phyloP scores from a whole-genome alignment of 106 monocot genomes.

The Iris macrosiphon region DNA sequence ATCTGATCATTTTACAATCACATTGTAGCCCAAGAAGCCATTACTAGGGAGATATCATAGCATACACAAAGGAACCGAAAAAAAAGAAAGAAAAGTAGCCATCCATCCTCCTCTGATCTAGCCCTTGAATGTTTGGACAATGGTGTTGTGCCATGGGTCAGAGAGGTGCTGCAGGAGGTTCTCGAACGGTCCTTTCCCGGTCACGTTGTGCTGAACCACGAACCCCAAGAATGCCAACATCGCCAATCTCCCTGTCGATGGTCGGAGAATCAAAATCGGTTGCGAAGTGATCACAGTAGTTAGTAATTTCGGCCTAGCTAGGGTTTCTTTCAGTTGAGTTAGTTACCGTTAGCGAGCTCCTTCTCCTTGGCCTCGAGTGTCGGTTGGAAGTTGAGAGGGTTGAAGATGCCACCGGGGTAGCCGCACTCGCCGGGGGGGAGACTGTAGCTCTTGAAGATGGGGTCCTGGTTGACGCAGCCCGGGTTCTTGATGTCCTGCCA shows the following conservation, averaged over 20 bases:
- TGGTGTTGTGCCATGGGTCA: constrained; percentile 90
- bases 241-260: constrained; percentile 67
- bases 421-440: constrained; percentile 69
- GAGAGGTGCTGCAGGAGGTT: constrained; percentile 72
- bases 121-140: constrained; percentile 55
- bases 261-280: no score
- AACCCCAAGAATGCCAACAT: constrained; percentile 81
- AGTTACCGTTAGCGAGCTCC: constrained; percentile 86
- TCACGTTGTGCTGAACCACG: constrained; percentile 62
- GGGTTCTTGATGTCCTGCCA: constrained; percentile 99
- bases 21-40: no score
- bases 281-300: no score
- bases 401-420: constrained; percentile 92
- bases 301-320: no score
- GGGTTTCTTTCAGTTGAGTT: no score
- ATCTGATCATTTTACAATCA: no score
- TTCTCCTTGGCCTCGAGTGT: constrained; percentile 87
- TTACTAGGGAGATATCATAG: no score
- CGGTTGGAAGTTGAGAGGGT: constrained; percentile 91
- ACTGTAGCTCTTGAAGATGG: constrained; percentile 94
- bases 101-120: no score
- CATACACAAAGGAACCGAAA: no score
- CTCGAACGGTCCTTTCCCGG: constrained; percentile 63
- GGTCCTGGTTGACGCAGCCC: constrained; percentile 95
- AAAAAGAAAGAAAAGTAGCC: no score